Conservation (phyloP, 2,329 filamentous ascomycete species). For the Cordyceps cateniannulata region DNA sequence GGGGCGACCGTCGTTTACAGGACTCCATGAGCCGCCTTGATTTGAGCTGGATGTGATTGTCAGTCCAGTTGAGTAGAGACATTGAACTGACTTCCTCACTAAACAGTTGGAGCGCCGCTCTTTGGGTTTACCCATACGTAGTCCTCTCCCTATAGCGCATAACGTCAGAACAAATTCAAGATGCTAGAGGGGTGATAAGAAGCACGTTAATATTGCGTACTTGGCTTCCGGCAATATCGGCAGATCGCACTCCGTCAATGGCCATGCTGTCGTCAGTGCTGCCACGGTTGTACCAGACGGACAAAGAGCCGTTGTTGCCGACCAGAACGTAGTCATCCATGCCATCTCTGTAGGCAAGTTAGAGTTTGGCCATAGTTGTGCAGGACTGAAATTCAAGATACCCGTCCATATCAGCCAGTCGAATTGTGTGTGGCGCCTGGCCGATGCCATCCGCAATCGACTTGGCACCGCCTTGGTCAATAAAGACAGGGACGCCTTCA, state of each 20-base stretch:
- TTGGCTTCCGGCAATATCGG: conserved; percentile 13
- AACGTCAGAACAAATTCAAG: neutral
- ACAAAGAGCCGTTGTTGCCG: conserved; percentile 8
- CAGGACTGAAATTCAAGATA: neutral
- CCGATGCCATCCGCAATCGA: conserved; percentile 11
- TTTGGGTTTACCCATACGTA: conserved; percentile 17
- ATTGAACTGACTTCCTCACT: conserved; percentile 1
- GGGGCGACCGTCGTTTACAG: conserved; percentile 8
- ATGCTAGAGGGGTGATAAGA: neutral
- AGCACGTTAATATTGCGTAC: neutral
- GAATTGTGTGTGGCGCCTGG: conserved; percentile 12
- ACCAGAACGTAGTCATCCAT: conserved; percentile 14
- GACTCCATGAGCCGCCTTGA: neutral
- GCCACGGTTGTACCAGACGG: conserved; percentile 16
- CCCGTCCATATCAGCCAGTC: conserved; percentile 18
- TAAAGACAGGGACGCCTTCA: conserved; percentile 15
- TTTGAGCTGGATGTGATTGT: neutral
- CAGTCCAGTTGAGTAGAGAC: neutral
- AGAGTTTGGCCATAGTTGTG: neutral
- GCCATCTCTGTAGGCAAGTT: conserved; percentile 6
- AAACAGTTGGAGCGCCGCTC: conserved; percentile 8
- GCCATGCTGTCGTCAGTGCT: conserved; percentile 9
- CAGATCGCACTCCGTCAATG: conserved; percentile 15
- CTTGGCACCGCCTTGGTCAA: conserved; percentile 15
- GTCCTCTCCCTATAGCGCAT: conserved; percentile 11